A percentile compares a stretch with the other conserved stretches of the same genome.
These are phyloP conservation scores for Prunus campanulata DNA, from an alignment of 306 rosid species.

Conservation along the genomic window DNA sequence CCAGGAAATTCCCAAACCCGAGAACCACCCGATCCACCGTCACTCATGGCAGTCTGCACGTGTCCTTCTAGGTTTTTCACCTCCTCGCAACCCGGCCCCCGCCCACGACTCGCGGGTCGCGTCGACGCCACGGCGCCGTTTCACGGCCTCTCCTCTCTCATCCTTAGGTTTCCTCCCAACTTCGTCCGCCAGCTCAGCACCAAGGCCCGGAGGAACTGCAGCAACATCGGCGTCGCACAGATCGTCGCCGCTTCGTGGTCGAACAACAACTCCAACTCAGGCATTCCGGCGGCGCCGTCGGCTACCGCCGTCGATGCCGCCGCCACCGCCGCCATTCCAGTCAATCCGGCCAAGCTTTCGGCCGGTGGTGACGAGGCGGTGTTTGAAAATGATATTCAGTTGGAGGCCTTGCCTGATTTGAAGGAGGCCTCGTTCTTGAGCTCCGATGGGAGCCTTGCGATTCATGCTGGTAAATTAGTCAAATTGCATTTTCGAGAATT, in stretches of 20 bases:
- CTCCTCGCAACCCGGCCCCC: slow-evolving; percentile 33
- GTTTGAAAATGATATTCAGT: slow-evolving; percentile 46
- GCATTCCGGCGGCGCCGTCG: slow-evolving; percentile 40
- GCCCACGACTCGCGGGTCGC: slow-evolving; percentile 18
- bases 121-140: slow-evolving; percentile 18
- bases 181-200: slow-evolving; percentile 89
- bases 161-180: slow-evolving; percentile 82
- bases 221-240: slow-evolving; percentile 98
- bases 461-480: slow-evolving; percentile 69
- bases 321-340: slow-evolving; percentile 41
- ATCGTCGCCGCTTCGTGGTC: slow-evolving; percentile 99
- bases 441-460: slow-evolving; percentile 63
- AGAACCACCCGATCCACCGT: neutral
- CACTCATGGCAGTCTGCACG: slow-evolving; percentile 48
- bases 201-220: slow-evolving; percentile 90
- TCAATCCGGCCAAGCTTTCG: slow-evolving; percentile 31
- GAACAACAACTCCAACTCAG: slow-evolving; percentile 42
- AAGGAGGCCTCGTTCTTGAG: slow-evolving; percentile 61
- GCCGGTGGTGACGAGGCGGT: slow-evolving; percentile 48
- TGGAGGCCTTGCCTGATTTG: slow-evolving; percentile 35
- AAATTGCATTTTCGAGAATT: neutral
- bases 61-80: slow-evolving; percentile 36
- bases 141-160: slow-evolving; percentile 40
- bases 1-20: neutral
- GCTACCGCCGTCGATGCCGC: slow-evolving; percentile 53